phyloP scores from a whole-genome alignment of 306 rosid genomes.

The Phaseolus lunatus region DNA sequence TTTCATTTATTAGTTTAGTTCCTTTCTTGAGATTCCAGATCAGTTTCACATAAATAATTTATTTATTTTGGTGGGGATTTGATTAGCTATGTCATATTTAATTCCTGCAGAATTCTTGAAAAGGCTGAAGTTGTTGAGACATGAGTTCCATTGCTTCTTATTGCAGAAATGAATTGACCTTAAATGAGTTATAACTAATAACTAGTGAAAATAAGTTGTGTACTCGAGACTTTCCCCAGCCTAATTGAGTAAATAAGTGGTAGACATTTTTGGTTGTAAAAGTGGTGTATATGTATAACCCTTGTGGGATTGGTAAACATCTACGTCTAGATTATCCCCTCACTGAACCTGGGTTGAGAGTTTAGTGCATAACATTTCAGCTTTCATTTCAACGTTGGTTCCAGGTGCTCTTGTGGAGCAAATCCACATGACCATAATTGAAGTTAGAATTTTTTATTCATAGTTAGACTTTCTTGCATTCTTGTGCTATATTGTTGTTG shows the following conservation, averaged over 20 bases:
- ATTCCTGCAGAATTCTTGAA: conserved; percentile 24
- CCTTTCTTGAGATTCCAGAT: background rate
- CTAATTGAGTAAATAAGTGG: conserved; percentile 16
- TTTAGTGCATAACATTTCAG: conserved; percentile 29
- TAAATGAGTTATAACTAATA: background rate
- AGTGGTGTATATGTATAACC: conserved; percentile 5
- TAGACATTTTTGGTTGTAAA: background rate
- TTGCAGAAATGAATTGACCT: conserved; percentile 19
- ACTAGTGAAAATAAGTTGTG: background rate
- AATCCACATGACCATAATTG: conserved; percentile 15
- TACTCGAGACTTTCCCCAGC: background rate
- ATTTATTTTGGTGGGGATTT: conserved; percentile 2
- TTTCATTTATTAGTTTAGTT: background rate
- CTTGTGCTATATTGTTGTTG: conserved; percentile 24
- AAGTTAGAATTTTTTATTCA: conserved; percentile 5
- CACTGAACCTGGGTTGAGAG: background rate
- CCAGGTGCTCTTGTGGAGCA: conserved; percentile 25
- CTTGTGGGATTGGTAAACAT: conserved; percentile 16
- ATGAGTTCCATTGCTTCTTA: background rate
- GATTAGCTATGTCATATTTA: conserved; percentile 16
- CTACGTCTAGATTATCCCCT: conserved; percentile 19
- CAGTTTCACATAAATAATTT: conserved; percentile 13
- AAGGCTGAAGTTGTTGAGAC: conserved; percentile 7
- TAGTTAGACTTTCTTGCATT: background rate
- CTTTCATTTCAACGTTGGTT: conserved; percentile 26